Evolutionary conservation across 306 rosid genomes (phyloP).

Genomic region (Crotalaria pallida): DNA sequence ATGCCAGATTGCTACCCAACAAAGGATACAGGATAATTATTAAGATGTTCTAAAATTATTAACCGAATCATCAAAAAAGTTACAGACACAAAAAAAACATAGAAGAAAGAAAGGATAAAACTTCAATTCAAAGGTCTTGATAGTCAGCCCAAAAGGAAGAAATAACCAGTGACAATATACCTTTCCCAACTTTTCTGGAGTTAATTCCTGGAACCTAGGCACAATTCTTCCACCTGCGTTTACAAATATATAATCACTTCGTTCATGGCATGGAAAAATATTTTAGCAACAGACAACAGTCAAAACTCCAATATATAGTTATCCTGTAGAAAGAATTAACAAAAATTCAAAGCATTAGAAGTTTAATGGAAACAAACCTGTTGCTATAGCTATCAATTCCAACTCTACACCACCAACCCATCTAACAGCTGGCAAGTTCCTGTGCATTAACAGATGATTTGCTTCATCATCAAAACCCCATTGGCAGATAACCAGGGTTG

Average conservation of each 20-base stretch:
- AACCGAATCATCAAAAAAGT: too few relatives aligned
- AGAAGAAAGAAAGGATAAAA: neutral
- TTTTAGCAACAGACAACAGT: neutral
- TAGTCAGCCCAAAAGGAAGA: neutral
- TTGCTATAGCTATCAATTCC: constrained; percentile 96
- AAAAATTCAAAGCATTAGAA: neutral
- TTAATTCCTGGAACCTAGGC: constrained; percentile 94
- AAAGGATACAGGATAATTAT: neutral
- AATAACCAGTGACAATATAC: constrained; percentile 30
- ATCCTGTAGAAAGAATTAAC: neutral
- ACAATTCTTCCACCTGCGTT: constrained; percentile 94
- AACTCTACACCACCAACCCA: constrained; percentile 99
- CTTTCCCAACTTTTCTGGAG: constrained; percentile 89
- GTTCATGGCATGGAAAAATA: neutral
- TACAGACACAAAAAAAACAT: neutral
- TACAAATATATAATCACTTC: constrained; percentile 11
- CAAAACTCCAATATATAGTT: neutral
- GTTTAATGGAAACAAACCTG: constrained; percentile 49
- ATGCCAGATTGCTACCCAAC: neutral
- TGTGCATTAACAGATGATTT: constrained; percentile 92
- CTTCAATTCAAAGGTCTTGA: neutral
- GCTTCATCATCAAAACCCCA: constrained; percentile 99
- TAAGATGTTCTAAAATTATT: too few relatives aligned
- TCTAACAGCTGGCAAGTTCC: constrained; percentile 96
- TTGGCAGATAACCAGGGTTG: constrained; percentile 94